Evolutionary conservation across 23 red algal species (phyloP), one percentile per base, ranked within the genome.

Genomic region (Gracilaria gracilis): DNA sequence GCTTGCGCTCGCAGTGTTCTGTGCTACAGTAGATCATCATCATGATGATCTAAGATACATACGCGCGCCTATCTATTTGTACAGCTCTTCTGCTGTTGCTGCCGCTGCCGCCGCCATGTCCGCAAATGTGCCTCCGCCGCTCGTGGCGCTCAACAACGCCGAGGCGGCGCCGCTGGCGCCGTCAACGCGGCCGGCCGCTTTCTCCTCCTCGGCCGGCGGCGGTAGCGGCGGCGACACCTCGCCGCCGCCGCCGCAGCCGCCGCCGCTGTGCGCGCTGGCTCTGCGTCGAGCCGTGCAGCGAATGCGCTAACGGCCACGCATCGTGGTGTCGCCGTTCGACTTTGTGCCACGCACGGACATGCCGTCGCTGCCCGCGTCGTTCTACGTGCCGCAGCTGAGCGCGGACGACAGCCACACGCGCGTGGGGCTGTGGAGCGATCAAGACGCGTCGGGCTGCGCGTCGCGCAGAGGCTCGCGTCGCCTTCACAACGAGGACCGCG

Each of bases 401-500:
- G 66, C 66, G 28, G 37, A 36, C 15, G 66, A 71, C 8, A 36
- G 20, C 66, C 8, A 71, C 28, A 31, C 66, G 2, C 7, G 33
- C 33, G 66, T 71, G 0, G 79, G 59, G 0, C 54, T 82, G 24
- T 82, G 79, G 79, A 58, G 14, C 17, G n/a, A 53, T 23, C 54
- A 82, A 32, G 40, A 55, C 33, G 4, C 54, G 59, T 20, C 44
- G 53, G n/a, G 79, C 51, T 37, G 29, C 79, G 21, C 47, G 53
- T n/a, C 47, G 79, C 24, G 53, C 23, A 14, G n/a, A n/a, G n/a
- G n/a, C n/a, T n/a, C n/a, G n/a, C n/a, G n/a, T n/a, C n/a, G n/a
- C n/a, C n/a, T n/a, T n/a, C 54, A 82, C 28, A 82, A 82, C n/a
- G 79, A 82, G 36, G 79, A 82, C 38, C 79, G 79, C 79, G 79